Base-by-base conservation (phyloP, 2,329 filamentous ascomycete species). In the Xylaria sp. region DNA sequence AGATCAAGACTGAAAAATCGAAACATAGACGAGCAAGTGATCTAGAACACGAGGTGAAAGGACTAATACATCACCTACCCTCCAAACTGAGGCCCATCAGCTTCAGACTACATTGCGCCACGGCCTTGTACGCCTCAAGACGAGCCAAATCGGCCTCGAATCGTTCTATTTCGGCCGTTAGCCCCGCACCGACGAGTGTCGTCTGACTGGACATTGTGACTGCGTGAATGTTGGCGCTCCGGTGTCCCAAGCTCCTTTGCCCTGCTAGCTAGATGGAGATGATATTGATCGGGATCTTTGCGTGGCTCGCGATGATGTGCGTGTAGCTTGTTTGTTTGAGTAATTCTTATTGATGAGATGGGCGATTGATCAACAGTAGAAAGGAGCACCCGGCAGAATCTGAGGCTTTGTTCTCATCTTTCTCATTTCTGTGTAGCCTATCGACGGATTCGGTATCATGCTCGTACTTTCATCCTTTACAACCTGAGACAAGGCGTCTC, bases 331-430 rank as follows among this genome's bases (percentile, higher is more conserved):
- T 39, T 46, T 16, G 19, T 39, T 46, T 16, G 19, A 47, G 35
- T 34, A n/a, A 61, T 35, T 37, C 55, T 48, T 42, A 7, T n/a
- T 35, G 18, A 8, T n/a, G 51, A 54, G 13, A 54, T 58, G 34
- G 55, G 23, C 18, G 23, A 37, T 35, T 51, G 55, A 39, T 54
- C 50, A 60, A 60, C 37, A 61, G 23, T 52, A 58, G 51, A 52
- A 48, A 44, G 9, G 7, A 23, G 35, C 55, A 34, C 39, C 39
- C 57, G 53, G 48, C n/a, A 30, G 3, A 2, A 52, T 4, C 35
- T 46, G n/a, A 60, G 9, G 10, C 62, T 64, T 64, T 64, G 60
- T 64, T 57, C 58, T 59, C 13, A n/a, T 37, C 11, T 51, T 42
- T 52, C 51, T 54, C n/a, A n/a, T 57, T 62, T 59, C 44, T 42